phyloP scores from a whole-genome alignment of 257 asterid species.

The Solanum dulcamara region DNA sequence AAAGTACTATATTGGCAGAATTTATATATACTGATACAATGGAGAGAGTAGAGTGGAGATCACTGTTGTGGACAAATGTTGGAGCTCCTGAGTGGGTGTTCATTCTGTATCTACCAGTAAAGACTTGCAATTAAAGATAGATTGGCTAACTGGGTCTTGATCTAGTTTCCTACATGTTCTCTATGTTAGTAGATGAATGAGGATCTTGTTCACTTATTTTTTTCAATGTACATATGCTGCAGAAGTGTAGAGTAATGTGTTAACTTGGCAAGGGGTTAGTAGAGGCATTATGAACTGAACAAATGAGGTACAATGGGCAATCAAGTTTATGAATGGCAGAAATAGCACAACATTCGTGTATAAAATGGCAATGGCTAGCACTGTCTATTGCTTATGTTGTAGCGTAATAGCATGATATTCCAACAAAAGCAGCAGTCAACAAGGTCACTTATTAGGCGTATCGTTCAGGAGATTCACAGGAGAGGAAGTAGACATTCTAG shows the following conservation, averaged over 20 bases:
- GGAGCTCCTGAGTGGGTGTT: not conserved
- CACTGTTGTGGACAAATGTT: not conserved
- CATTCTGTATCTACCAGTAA: not conserved
- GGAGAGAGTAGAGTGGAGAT: not conserved
- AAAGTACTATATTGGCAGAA: not conserved
- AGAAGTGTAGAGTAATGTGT: not conserved
- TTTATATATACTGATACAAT: too few species aligned
- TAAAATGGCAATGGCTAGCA: not conserved
- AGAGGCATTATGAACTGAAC: too few species aligned
- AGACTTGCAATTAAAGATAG: not conserved
- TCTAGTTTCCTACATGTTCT: not conserved
- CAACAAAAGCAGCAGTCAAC: too few species aligned
- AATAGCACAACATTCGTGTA: not conserved
- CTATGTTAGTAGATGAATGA: not conserved
- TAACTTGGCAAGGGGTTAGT: not conserved
- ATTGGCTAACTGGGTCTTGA: not conserved
- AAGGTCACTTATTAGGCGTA: not conserved
- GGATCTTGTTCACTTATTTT: not conserved
- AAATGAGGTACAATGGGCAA: not conserved
- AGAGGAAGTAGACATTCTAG: not conserved
- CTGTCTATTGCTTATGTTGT: not conserved
- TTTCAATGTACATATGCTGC: not conserved
- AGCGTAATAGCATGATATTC: not conserved
- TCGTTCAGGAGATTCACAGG: not conserved
- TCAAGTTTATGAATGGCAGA: not conserved